These are phyloP conservation scores for Aspergillus oerlinghausenensis DNA, from an alignment of 2,329 filamentous ascomycete genomes.

Conservation along the genomic window DNA sequence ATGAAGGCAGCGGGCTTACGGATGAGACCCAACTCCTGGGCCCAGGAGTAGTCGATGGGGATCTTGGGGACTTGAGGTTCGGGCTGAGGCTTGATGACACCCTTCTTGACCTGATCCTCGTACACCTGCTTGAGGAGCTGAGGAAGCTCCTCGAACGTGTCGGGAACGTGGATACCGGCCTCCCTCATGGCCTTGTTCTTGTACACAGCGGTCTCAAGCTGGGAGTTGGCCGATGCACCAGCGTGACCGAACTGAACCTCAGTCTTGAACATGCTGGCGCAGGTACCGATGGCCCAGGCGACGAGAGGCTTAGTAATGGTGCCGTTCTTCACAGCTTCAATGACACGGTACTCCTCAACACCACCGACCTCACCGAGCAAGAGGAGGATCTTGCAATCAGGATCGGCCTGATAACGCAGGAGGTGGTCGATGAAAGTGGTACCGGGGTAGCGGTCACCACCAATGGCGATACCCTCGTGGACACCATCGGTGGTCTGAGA, in stretches of 20 bases:
- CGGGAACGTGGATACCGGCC: slow-evolving; percentile 87
- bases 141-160: slow-evolving; percentile 96
- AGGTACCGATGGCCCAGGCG: slow-evolving; percentile 98
- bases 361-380: slow-evolving; percentile 97
- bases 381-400: slow-evolving; percentile 94
- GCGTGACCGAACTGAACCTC: slow-evolving; percentile 99
- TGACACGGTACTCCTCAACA: slow-evolving; percentile 99
- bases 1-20: slow-evolving; percentile 99
- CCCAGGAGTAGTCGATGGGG: slow-evolving; percentile 99
- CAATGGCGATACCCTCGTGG: slow-evolving; percentile 98
- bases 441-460: slow-evolving; percentile 96
- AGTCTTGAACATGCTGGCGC: slow-evolving; percentile 99
- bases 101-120: slow-evolving; percentile 77
- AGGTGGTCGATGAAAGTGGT: slow-evolving; percentile 99
- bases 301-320: slow-evolving; percentile 97
- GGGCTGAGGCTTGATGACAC: slow-evolving; percentile 76
- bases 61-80: slow-evolving; percentile 98
- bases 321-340: slow-evolving; percentile 93
- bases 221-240: slow-evolving; percentile 97
- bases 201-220: slow-evolving; percentile 90
- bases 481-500: slow-evolving; percentile 95
- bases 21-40: slow-evolving; percentile 97
- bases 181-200: slow-evolving; percentile 98
- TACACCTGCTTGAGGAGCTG: slow-evolving; percentile 72
- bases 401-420: slow-evolving; percentile 92